phyloP scores from a whole-genome alignment of 176 grass and related monocot species.

The Raddia distichophylla region DNA sequence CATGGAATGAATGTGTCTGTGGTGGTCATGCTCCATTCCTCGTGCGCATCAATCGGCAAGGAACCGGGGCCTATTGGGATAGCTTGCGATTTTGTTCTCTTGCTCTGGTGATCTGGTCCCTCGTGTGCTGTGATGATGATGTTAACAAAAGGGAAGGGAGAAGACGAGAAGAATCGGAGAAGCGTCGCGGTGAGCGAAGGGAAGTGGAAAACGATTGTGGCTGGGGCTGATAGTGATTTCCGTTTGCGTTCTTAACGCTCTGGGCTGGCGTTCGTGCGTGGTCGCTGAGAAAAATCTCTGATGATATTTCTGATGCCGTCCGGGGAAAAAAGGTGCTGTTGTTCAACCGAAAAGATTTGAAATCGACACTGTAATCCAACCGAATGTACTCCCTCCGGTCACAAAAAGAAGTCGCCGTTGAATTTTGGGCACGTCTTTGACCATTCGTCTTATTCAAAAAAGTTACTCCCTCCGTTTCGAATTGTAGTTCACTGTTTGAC shows the following conservation, averaged over 20 bases:
- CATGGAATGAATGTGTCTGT: conserved; percentile 11
- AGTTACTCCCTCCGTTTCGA: too few species aligned
- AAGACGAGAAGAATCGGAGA: not conserved
- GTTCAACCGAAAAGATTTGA: too few species aligned
- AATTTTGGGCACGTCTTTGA: too few species aligned
- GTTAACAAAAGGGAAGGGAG: not conserved
- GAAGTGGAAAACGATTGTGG: not conserved
- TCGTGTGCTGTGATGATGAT: not conserved
- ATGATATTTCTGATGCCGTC: too few species aligned
- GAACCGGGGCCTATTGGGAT: conserved; percentile 3
- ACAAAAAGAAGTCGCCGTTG: too few species aligned
- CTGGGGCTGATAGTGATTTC: not conserved
- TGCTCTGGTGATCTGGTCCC: not conserved
- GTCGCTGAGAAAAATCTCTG: too few species aligned
- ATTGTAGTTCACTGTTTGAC: too few species aligned
- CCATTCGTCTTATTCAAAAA: too few species aligned
- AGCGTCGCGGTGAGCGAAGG: not conserved
- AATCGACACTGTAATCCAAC: too few species aligned
- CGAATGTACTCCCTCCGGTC: too few species aligned
- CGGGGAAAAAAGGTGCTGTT: too few species aligned
- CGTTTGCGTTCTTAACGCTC: not conserved
- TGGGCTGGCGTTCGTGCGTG: too few species aligned
- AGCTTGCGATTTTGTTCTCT: conserved; percentile 6
- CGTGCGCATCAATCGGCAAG: not conserved
- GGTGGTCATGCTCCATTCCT: conserved; percentile 7